A percentile compares a stretch with the other conserved stretches of the same genome.
These are phyloP conservation scores for Allium cepa DNA, from an alignment of 106 monocot genomes.

Conservation along the genomic window DNA sequence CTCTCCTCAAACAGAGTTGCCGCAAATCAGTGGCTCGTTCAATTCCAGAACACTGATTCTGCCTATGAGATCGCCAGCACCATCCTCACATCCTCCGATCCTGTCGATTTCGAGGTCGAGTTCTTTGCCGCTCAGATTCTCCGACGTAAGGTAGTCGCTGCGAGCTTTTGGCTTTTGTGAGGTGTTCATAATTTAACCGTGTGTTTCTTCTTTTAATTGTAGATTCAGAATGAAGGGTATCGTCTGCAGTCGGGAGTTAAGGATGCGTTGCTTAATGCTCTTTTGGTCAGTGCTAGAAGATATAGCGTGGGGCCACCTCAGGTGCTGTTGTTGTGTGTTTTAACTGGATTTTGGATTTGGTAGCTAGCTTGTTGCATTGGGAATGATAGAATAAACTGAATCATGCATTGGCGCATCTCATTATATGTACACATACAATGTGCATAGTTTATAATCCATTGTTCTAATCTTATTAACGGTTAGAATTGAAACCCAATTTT, in stretches of 20 bases:
- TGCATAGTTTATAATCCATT: too few species aligned
- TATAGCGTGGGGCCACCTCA: conserved; percentile 78
- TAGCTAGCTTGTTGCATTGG: too few species aligned
- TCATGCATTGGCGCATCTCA: too few species aligned
- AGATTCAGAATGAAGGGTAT: conserved; percentile 79
- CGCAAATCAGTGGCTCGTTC: conserved; percentile 91
- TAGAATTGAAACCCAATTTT: too few species aligned
- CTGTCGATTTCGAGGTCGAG: conserved; percentile 54
- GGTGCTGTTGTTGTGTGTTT: conserved; percentile 15
- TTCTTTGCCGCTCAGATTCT: conserved; percentile 99
- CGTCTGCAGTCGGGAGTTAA: conserved; percentile 39
- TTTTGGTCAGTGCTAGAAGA: conserved; percentile 54
- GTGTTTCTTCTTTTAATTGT: not conserved
- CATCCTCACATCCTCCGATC: conserved; percentile 45
- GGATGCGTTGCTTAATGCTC: conserved; percentile 68
- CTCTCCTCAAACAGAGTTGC: conserved; percentile 76
- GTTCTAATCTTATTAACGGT: too few species aligned
- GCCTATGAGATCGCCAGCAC: conserved; percentile 86
- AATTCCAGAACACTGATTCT: conserved; percentile 73
- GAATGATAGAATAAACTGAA: too few species aligned
- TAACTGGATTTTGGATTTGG: not conserved
- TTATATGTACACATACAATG: too few species aligned
- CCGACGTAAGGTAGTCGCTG: conserved; percentile 48
- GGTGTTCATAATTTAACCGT: not conserved
- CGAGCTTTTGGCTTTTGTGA: not conserved